Evolutionary conservation across 1,284 basidiomycete genomes (phyloP).

Genomic region (Rhodofomes roseus): DNA sequence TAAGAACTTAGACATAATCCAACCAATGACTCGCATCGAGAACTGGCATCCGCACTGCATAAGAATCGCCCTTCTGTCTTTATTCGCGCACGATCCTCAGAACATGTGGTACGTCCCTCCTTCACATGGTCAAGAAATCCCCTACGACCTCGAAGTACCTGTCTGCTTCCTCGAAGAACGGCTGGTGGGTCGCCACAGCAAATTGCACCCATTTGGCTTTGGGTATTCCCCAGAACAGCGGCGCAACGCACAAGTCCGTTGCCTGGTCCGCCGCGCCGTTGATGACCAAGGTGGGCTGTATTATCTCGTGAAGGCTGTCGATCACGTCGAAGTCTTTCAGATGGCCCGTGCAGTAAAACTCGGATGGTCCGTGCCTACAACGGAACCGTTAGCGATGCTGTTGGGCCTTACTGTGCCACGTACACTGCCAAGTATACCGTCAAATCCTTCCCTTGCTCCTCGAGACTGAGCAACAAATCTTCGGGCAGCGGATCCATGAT

Average conservation of each 20-base stretch:
- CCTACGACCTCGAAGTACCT: slow-evolving; percentile 21
- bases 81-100: too few relatives aligned
- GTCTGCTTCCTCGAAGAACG: slow-evolving; percentile 28
- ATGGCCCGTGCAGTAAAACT: slow-evolving; percentile 1
- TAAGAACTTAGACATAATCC: too few relatives aligned
- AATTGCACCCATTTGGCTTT: slow-evolving; percentile 28
- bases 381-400: slow-evolving; percentile 2
- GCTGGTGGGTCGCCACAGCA: slow-evolving; percentile 21
- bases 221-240: slow-evolving; percentile 22
- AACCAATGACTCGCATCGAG: too few relatives aligned
- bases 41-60: too few relatives aligned
- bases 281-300: slow-evolving; percentile 28
- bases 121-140: neutral
- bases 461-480: too few relatives aligned
- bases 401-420: too few relatives aligned
- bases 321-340: slow-evolving; percentile 26
- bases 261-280: slow-evolving; percentile 28
- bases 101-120: too few relatives aligned
- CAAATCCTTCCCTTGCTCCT: too few relatives aligned
- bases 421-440: too few relatives aligned
- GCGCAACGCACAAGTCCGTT: slow-evolving; percentile 22
- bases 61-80: too few relatives aligned
- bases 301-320: slow-evolving; percentile 23
- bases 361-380: slow-evolving; percentile 3
- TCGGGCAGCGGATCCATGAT: too few relatives aligned